These are phyloP conservation scores for Paramecium sexaurelia DNA, from an alignment of 73 alveolate species.

Conservation along the genomic window DNA sequence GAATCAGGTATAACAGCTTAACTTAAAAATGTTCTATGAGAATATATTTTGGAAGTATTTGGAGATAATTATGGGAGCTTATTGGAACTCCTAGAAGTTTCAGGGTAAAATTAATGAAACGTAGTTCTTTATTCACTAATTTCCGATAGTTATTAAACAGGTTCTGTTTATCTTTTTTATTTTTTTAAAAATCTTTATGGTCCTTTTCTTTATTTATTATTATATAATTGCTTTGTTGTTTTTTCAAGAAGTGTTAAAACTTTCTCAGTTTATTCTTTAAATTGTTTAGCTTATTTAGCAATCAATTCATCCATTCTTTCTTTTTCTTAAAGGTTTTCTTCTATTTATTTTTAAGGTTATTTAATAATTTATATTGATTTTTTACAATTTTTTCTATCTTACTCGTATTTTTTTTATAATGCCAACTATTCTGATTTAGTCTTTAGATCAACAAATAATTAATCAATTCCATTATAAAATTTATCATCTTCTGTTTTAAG, in stretches of 20 bases:
- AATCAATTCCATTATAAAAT: slow-evolving; percentile 17
- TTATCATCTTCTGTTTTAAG: slow-evolving; percentile 25
- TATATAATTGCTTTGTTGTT: not conserved
- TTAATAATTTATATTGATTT: not conserved
- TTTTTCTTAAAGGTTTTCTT: not conserved
- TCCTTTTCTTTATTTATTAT: slow-evolving; percentile 3
- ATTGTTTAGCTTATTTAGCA: not conserved
- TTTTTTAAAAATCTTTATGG: not conserved
- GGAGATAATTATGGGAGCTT: slow-evolving; percentile 35
- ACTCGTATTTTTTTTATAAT: not conserved
- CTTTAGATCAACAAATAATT: not conserved
- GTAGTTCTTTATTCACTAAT: slow-evolving; percentile 4
- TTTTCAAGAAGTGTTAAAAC: slow-evolving; percentile 2
- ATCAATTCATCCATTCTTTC: not conserved
- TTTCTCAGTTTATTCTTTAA: slow-evolving; percentile 18
- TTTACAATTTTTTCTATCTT: not conserved
- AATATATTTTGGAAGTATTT: not conserved
- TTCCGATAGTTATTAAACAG: not conserved
- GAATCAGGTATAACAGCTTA: not conserved
- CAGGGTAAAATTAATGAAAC: slow-evolving; percentile 10
- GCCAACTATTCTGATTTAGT: not conserved
- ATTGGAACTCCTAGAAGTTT: not conserved
- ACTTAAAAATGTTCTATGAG: not conserved
- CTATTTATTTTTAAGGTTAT: not conserved
- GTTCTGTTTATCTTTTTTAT: not conserved